These are phyloP conservation scores for Endotrypanum monterogeii DNA, from an alignment of 208 protist genomes.

Conservation along the genomic window DNA sequence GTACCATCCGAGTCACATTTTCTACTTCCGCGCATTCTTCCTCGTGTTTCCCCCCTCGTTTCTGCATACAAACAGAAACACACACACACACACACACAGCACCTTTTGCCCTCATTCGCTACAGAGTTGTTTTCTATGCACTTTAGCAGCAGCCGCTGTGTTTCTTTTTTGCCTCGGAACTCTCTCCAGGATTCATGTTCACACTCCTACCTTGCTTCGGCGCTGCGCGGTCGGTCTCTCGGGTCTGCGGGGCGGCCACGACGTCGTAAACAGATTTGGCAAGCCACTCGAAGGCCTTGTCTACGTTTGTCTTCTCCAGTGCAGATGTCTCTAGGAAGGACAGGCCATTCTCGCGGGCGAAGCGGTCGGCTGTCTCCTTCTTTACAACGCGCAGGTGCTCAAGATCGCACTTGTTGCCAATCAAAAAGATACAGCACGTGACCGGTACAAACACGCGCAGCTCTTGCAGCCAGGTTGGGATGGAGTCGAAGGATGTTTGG, in stretches of 20 bases:
- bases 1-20: too few relatives aligned
- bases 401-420: conserved; percentile 98
- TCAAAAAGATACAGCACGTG: conserved; percentile 98
- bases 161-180: conserved; percentile 38
- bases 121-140: neutral
- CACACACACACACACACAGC: conserved; percentile 4
- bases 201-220: conserved; percentile 34
- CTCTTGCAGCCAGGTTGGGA: conserved; percentile 98
- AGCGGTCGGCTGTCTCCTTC: conserved; percentile 95
- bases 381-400: conserved; percentile 92
- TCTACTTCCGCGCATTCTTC: too few relatives aligned
- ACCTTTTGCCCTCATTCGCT: conserved; percentile 25
- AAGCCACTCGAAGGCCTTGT: conserved; percentile 98
- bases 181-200: conserved; percentile 40
- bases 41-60: too few relatives aligned
- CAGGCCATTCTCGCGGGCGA: conserved; percentile 95
- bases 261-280: conserved; percentile 94
- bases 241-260: conserved; percentile 64
- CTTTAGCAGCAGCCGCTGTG: conserved; percentile 53
- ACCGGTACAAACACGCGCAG: conserved; percentile 96
- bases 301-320: conserved; percentile 98
- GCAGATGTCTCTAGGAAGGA: conserved; percentile 99
- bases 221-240: conserved; percentile 28
- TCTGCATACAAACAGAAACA: conserved; percentile 19
- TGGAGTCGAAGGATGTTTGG: conserved; percentile 96